phyloP scores from a whole-genome alignment of 2,329 filamentous ascomycete genomes.

The Chaetoscypha palmicola region DNA sequence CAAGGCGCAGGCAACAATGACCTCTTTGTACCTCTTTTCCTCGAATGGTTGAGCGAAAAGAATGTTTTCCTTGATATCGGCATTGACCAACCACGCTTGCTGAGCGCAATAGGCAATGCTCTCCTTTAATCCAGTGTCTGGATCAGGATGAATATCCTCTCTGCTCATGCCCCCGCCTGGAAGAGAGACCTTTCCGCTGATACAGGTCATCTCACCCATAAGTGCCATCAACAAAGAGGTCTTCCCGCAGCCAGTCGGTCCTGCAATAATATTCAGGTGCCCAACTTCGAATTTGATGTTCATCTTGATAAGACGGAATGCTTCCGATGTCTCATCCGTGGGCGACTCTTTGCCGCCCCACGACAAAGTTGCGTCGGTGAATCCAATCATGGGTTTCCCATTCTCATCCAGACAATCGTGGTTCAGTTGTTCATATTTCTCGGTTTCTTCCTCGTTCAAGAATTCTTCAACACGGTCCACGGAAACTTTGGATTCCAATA shows the following conservation, averaged over 20 bases:
- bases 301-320: slow-evolving; percentile 77
- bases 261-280: slow-evolving; percentile 85
- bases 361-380: slow-evolving; percentile 76
- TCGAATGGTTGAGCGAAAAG: slow-evolving; percentile 78
- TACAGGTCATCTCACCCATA: slow-evolving; percentile 87
- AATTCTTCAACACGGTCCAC: slow-evolving; percentile 96
- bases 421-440: slow-evolving; percentile 83
- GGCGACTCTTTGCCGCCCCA: slow-evolving; percentile 71
- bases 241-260: slow-evolving; percentile 91
- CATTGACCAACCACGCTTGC: slow-evolving; percentile 94
- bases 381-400: slow-evolving; percentile 71
- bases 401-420: slow-evolving; percentile 60
- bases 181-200: slow-evolving; percentile 74
- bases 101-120: slow-evolving; percentile 95
- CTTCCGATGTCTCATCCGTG: slow-evolving; percentile 56
- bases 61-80: slow-evolving; percentile 93
- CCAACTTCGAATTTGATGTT: slow-evolving; percentile 77
- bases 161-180: slow-evolving; percentile 73
- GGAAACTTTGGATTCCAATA: slow-evolving; percentile 95
- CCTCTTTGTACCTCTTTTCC: slow-evolving; percentile 74
- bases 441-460: slow-evolving; percentile 85
- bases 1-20: slow-evolving; percentile 84
- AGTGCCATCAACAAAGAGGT: slow-evolving; percentile 94
- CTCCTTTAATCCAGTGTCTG: slow-evolving; percentile 79
- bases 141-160: slow-evolving; percentile 75